Evolutionary conservation across 345 rosid genomes (phyloP), one percentile per base, ranked within the genome.

Genomic region (Anastatica hierochuntica): DNA sequence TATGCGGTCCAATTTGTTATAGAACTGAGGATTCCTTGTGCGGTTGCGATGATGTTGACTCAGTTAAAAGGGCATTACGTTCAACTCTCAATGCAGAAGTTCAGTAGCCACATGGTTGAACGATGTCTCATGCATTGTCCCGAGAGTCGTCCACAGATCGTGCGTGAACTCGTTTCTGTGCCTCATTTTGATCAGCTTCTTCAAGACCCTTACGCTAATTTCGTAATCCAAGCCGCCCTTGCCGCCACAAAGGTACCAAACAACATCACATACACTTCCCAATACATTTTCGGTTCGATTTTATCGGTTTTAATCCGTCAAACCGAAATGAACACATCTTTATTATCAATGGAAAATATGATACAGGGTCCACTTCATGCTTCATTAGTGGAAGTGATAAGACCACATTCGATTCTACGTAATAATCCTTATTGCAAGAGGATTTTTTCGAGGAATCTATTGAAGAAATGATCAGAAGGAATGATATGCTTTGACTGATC

Each of bases 101-200:
- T 72, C 43, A 72, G 85, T 69, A 76, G 85, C 52, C 77, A 76
- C 16, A 77, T 74, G 67, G 85, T 76, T 11, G 85, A 79, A 34
- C 61, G 73, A 49, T 76, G 81, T 49, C 64, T 79, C 16, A 65
- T 58, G 50, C 58, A 63, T 37, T 55, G 66, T 54, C 74, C 73
- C 0, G 69, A 71, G 68, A 63, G 51, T 35, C 72, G 75, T 44
- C 60, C 76, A 8, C 64, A 49, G 33, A 77, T 79, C 35, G 70
- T 79, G 1, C 63, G 50, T 30, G 84, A 79, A 49, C 66, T 79
- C 24, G 59, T 76, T 37, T 71, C 74, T 20, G 66, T 67, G 17
- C 43, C 75, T 45, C 77, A 53, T 53, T 76, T 79, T 5, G 84
- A 79, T 20, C 81, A 68, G 38, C 60, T 76, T 64, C 72, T 77